These are phyloP conservation scores for Microdochium nivale DNA, from an alignment of 2,329 filamentous ascomycete genomes.

Conservation along the genomic window DNA sequence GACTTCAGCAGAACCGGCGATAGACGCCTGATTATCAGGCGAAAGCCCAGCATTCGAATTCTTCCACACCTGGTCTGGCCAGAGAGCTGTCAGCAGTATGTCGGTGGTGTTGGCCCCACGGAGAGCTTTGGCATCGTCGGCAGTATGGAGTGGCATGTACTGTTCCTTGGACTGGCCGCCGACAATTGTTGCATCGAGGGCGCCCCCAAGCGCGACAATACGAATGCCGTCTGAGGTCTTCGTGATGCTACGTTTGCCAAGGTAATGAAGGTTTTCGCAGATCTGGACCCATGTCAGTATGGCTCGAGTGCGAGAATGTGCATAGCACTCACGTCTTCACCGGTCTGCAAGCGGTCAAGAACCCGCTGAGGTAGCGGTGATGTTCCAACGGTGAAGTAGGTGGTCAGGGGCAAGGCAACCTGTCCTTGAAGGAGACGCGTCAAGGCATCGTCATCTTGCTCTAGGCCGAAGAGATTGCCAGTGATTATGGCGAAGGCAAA, in stretches of 20 bases:
- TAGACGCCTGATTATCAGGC: slow-evolving; percentile 39
- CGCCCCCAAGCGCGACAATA: slow-evolving; percentile 79
- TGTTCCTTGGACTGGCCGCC: slow-evolving; percentile 61
- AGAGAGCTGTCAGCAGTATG: slow-evolving; percentile 78
- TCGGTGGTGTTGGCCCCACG: slow-evolving; percentile 72
- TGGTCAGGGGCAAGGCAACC: slow-evolving; percentile 68
- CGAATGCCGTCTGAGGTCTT: slow-evolving; percentile 86
- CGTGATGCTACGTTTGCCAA: slow-evolving; percentile 78
- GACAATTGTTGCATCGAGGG: slow-evolving; percentile 51
- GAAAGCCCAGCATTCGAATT: slow-evolving; percentile 57
- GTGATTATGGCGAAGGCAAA: slow-evolving; percentile 80
- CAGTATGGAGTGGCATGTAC: slow-evolving; percentile 68
- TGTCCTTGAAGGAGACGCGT: slow-evolving; percentile 61
- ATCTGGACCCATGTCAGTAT: slow-evolving; percentile 35
- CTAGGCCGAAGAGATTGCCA: slow-evolving; percentile 69
- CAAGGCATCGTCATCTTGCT: slow-evolving; percentile 50
- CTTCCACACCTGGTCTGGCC: slow-evolving; percentile 66
- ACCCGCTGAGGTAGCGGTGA: slow-evolving; percentile 63
- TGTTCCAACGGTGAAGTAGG: slow-evolving; percentile 81
- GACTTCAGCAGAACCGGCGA: slow-evolving; percentile 55
- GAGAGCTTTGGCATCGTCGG: slow-evolving; percentile 66
- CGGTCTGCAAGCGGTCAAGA: slow-evolving; percentile 62
- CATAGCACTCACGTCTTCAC: slow-evolving; percentile 41
- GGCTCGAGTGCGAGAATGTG: background rate
- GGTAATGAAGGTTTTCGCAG: slow-evolving; percentile 83